These are phyloP conservation scores for Dipteronia dyeriana DNA, from an alignment of 345 rosid genomes.

Conservation along the genomic window DNA sequence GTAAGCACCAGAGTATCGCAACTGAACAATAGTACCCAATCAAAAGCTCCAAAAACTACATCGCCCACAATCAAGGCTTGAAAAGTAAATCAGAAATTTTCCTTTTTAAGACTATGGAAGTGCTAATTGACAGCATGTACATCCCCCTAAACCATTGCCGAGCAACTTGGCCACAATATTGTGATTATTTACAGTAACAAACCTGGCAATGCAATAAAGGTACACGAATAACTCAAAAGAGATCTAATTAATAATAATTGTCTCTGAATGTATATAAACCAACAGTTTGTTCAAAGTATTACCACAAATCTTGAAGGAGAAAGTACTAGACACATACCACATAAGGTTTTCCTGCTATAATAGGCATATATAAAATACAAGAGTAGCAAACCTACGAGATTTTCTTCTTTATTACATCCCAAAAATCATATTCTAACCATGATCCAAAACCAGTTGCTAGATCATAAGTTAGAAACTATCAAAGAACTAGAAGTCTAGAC, in stretches of 20 bases:
- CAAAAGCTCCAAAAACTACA: neutral
- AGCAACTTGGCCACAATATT: neutral
- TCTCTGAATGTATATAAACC: neutral
- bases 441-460: neutral
- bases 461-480: neutral
- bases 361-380: neutral
- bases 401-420: neutral
- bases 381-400: neutral
- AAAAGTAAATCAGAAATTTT: too few species aligned
- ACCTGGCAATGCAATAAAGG: neutral
- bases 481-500: neutral
- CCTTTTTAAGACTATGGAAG: neutral
- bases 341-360: neutral
- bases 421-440: neutral
- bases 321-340: neutral
- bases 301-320: neutral
- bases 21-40: neutral
- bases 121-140: neutral
- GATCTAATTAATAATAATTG: too few species aligned
- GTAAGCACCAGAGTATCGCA: neutral
- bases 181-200: too few species aligned
- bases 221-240: too few species aligned
- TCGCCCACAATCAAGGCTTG: neutral
- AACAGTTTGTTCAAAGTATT: too few species aligned
- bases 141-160: neutral